Conservation (phyloP, 805 yeast species). For the Candida boleticola region DNA sequence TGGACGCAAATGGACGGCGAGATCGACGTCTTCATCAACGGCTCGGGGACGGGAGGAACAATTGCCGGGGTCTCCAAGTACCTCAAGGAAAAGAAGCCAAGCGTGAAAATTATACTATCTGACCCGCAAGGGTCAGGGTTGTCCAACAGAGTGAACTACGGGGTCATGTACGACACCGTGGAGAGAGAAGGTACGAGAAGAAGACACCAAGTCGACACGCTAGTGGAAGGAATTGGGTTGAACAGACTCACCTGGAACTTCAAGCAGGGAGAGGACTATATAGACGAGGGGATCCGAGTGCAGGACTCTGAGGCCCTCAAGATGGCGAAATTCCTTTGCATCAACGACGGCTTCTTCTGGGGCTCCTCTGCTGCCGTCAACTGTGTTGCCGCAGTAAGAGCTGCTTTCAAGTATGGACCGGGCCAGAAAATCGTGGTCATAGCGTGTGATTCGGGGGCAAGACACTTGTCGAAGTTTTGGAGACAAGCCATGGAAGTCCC, state of each 20-base stretch:
- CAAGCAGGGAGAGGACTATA: constrained; percentile 59
- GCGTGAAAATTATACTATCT: constrained; percentile 62
- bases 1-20: constrained; percentile 63
- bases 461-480: constrained; percentile 95
- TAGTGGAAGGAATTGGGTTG: constrained; percentile 91
- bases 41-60: constrained; percentile 98
- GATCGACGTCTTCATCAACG: constrained; percentile 78
- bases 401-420: constrained; percentile 43
- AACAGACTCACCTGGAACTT: constrained; percentile 85
- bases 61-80: constrained; percentile 86
- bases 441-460: constrained; percentile 88
- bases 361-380: constrained; percentile 94
- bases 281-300: constrained; percentile 80
- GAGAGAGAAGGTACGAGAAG: constrained; percentile 93
- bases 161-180: constrained; percentile 88
- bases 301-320: constrained; percentile 75
- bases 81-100: constrained; percentile 59
- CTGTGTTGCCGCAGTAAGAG: constrained; percentile 80
- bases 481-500: constrained; percentile 52
- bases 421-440: constrained; percentile 77
- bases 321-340: constrained; percentile 84
- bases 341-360: constrained; percentile 84
- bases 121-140: constrained; percentile 97
- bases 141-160: constrained; percentile 77
- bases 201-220: constrained; percentile 93